phyloP scores from a whole-genome alignment of 1,284 basidiomycete genomes.

The Sphagnurus paluster region DNA sequence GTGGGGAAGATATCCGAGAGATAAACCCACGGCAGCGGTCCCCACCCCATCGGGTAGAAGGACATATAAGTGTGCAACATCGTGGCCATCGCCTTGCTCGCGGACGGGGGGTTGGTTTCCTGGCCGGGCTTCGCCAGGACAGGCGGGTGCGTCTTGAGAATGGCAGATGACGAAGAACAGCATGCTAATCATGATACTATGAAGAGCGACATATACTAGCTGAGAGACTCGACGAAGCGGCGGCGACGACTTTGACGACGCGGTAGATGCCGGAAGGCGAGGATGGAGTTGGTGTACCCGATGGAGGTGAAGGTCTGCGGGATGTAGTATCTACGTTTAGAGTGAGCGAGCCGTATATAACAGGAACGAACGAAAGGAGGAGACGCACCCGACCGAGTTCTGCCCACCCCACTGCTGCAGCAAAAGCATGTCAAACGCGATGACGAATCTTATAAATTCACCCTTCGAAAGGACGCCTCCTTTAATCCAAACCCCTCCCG shows the following conservation, averaged over 20 bases:
- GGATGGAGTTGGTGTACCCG: constrained; percentile 65
- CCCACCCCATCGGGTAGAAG: constrained; percentile 76
- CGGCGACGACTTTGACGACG: constrained; percentile 61
- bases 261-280: constrained; percentile 86
- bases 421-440: constrained; percentile 69
- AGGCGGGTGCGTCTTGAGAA: constrained; percentile 72
- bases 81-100: constrained; percentile 71
- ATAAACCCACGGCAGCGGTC: constrained; percentile 68
- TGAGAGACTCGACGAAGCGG: constrained; percentile 74
- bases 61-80: constrained; percentile 77
- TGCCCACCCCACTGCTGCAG: constrained; percentile 74
- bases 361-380: constrained; percentile 37
- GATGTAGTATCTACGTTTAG: constrained; percentile 65
- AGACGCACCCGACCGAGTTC: constrained; percentile 58
- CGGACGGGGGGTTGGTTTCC: constrained; percentile 45
- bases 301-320: constrained; percentile 74
- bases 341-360: constrained; percentile 32
- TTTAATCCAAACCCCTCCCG: constrained; percentile 57
- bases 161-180: constrained; percentile 73
- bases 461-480: constrained; percentile 75
- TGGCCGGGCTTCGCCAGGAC: constrained; percentile 23
- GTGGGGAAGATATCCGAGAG: constrained; percentile 84
- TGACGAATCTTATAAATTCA: constrained; percentile 69
- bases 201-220: constrained; percentile 68
- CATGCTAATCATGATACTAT: constrained; percentile 78